A percentile compares a stretch with the other conserved stretches of the same genome.
Evolutionary conservation across 1,284 basidiomycete species (phyloP).

Genomic region (Megacollybia platyphylla): DNA sequence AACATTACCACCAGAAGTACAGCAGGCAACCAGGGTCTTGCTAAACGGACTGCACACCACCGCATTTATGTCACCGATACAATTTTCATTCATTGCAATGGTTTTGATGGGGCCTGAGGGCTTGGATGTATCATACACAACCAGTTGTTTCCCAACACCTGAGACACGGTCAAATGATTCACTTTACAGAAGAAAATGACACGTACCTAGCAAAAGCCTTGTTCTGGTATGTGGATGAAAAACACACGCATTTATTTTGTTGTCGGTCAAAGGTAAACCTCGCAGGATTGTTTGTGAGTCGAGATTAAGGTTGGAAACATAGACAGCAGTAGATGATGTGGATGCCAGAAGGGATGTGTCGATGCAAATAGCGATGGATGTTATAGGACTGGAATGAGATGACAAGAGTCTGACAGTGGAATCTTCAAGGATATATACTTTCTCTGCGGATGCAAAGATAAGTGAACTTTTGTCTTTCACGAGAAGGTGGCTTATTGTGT

Average conservation of each 20-base stretch:
- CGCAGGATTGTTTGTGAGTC: constrained; percentile 38
- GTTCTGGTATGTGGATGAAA: constrained; percentile 52
- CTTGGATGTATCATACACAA: constrained; percentile 50
- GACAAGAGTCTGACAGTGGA: constrained; percentile 40
- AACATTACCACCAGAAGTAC: constrained; percentile 38
- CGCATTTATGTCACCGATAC: constrained; percentile 29
- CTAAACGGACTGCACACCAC: constrained; percentile 61
- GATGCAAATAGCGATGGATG: constrained; percentile 41
- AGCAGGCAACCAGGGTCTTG: constrained; percentile 50
- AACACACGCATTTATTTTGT: constrained; percentile 27
- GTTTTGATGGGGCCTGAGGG: constrained; percentile 41
- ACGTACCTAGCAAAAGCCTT: constrained; percentile 34
- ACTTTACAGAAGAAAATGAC: too few species aligned
- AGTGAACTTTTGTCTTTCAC: constrained; percentile 33
- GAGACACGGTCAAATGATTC: neutral
- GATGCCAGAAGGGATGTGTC: constrained; percentile 46
- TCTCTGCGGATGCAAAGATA: constrained; percentile 32
- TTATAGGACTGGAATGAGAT: constrained; percentile 43
- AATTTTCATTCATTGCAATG: constrained; percentile 30
- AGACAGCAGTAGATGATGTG: constrained; percentile 34
- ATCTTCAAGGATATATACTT: constrained; percentile 51
- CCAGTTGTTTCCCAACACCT: constrained; percentile 31
- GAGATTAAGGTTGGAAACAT: constrained; percentile 45
- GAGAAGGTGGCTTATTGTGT: constrained; percentile 25
- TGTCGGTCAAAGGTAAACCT: constrained; percentile 27